Evolutionary conservation across 2,329 filamentous ascomycete species (phyloP).

Genomic region (Colletotrichum simmondsii): DNA sequence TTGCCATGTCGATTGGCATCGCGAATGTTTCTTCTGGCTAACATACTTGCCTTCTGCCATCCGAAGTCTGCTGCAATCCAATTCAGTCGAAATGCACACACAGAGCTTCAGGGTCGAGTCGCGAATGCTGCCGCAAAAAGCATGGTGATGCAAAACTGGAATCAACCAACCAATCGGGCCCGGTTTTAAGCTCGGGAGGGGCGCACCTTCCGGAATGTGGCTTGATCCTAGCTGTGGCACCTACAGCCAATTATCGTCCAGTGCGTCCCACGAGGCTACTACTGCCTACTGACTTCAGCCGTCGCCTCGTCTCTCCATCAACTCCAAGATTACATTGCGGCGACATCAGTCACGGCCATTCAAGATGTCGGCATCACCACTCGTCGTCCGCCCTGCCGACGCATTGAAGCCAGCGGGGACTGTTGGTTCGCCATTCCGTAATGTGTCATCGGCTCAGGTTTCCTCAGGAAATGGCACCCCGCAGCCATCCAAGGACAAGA

Average conservation of each 20-base stretch:
- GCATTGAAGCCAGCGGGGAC: conserved; percentile 45
- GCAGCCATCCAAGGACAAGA: conserved; percentile 39
- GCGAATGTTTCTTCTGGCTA: neutral
- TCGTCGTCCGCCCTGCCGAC: conserved; percentile 53
- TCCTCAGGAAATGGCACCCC: conserved; percentile 59
- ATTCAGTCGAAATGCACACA: neutral
- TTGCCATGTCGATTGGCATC: no score
- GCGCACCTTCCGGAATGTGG: conserved; percentile 3
- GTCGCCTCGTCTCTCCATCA: conserved; percentile 9
- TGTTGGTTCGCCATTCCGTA: conserved; percentile 58
- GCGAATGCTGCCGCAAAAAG: neutral
- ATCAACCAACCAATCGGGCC: neutral
- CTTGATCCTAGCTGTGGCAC: neutral
- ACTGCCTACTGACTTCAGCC: neutral
- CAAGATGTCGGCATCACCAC: conserved; percentile 59
- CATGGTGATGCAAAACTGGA: neutral
- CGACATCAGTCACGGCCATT: conserved; percentile 11
- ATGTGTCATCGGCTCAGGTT: conserved; percentile 48
- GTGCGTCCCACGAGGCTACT: conserved; percentile 20
- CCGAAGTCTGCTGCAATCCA: neutral
- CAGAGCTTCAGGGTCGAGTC: neutral
- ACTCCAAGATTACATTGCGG: conserved; percentile 1
- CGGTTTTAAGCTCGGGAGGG: neutral
- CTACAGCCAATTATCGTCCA: conserved; percentile 2
- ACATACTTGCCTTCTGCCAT: neutral